Conservation (phyloP, 2,329 filamentous ascomycete species). For the Aspergillus bombycis region DNA sequence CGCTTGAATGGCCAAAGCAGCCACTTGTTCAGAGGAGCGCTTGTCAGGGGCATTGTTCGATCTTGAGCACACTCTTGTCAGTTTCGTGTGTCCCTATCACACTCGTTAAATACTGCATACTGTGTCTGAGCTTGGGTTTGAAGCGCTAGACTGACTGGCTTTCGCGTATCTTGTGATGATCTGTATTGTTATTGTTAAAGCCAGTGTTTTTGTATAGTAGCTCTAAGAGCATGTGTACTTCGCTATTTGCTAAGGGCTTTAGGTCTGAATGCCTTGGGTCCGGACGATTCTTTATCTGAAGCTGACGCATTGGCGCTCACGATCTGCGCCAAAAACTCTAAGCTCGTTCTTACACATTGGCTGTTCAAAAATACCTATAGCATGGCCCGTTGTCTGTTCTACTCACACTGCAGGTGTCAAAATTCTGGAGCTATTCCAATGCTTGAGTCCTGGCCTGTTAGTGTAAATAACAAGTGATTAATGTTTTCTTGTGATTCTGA, state of each 20-base stretch:
- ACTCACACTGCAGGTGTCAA: not conserved
- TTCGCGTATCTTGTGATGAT: not conserved
- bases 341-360: not conserved
- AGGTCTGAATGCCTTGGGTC: no score
- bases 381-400: not conserved
- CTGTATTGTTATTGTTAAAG: no score
- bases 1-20: no score
- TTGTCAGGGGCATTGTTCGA: no score
- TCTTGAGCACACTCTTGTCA: no score
- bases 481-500: not conserved
- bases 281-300: not conserved
- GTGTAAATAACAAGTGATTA: not conserved
- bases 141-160: not conserved
- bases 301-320: not conserved
- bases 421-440: not conserved
- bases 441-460: not conserved
- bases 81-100: no score
- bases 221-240: no score
- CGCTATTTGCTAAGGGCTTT: no score
- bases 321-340: not conserved
- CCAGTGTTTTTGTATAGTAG: no score
- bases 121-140: not conserved
- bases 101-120: not conserved
- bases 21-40: no score
- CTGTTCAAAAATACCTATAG: not conserved